Conservation (phyloP, 768 basidiomycete species). For the Lentinula raphanica region DNA sequence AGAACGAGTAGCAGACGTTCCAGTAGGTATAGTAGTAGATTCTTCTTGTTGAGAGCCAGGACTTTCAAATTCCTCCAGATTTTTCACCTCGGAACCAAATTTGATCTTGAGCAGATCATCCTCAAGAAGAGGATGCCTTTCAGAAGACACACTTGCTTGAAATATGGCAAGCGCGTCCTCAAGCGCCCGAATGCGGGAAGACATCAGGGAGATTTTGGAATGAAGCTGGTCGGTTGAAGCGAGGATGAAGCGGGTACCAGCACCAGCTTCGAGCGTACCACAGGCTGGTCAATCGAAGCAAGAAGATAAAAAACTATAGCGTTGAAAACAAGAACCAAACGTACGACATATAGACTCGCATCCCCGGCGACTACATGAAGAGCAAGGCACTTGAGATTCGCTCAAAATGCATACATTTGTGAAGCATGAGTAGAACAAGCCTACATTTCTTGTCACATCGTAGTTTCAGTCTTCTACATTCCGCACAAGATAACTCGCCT, state of each 20-base stretch:
- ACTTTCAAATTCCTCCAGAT: slow-evolving; percentile 16
- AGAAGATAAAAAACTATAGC: not conserved
- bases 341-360: slow-evolving; percentile 56
- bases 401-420: not conserved
- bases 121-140: slow-evolving; percentile 54
- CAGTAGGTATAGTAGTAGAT: slow-evolving; percentile 10
- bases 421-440: not conserved
- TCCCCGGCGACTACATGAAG: slow-evolving; percentile 49
- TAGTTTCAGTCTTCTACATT: slow-evolving; percentile 47
- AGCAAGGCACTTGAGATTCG: slow-evolving; percentile 46
- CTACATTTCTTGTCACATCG: slow-evolving; percentile 37
- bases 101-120: slow-evolving; percentile 53
- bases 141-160: slow-evolving; percentile 50
- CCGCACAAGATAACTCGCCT: slow-evolving; percentile 52
- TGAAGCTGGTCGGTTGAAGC: slow-evolving; percentile 65
- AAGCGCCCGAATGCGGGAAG: slow-evolving; percentile 60
- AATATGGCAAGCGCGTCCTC: slow-evolving; percentile 64
- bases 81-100: slow-evolving; percentile 47
- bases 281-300: slow-evolving; percentile 22
- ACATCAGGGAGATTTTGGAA: slow-evolving; percentile 61
- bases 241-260: slow-evolving; percentile 47
- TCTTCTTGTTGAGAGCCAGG: slow-evolving; percentile 20
- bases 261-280: slow-evolving; percentile 26
- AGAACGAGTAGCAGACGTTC: not conserved
- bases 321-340: not conserved